phyloP scores from a whole-genome alignment of 1,284 basidiomycete genomes.

The Coniferiporia weirii region DNA sequence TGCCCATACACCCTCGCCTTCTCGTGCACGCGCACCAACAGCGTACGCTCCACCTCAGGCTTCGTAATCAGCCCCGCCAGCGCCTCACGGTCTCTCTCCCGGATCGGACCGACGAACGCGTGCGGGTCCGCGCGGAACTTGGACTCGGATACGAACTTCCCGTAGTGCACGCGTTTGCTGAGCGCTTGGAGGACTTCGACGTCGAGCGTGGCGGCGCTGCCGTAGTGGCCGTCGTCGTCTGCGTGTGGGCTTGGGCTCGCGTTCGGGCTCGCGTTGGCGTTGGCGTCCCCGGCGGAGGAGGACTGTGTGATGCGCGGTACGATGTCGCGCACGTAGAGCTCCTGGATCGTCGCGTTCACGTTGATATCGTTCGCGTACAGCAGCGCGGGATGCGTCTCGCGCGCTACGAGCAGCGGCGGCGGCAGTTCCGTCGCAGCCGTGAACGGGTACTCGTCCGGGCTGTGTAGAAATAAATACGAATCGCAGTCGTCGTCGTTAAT shows the following conservation, averaged over 20 bases:
- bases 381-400: slow-evolving; percentile 65
- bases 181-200: slow-evolving; percentile 93
- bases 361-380: slow-evolving; percentile 84
- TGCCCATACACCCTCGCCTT: slow-evolving; percentile 93
- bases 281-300: slow-evolving; percentile 57
- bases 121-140: slow-evolving; percentile 87
- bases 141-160: slow-evolving; percentile 99
- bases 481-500: neutral
- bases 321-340: slow-evolving; percentile 83
- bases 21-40: slow-evolving; percentile 83
- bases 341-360: slow-evolving; percentile 80
- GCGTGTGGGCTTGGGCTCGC: no score
- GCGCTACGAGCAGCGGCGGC: slow-evolving; percentile 72
- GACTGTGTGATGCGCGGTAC: slow-evolving; percentile 78
- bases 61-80: slow-evolving; percentile 91
- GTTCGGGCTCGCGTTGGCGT: no score
- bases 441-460: slow-evolving; percentile 98
- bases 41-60: slow-evolving; percentile 86
- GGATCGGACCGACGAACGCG: slow-evolving; percentile 89
- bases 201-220: slow-evolving; percentile 90
- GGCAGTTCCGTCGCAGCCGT: slow-evolving; percentile 67
- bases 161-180: slow-evolving; percentile 95
- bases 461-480: slow-evolving; percentile 28
- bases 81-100: slow-evolving; percentile 65
- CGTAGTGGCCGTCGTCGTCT: slow-evolving; percentile 92